A percentile compares a stretch with the other conserved stretches of the same genome.
phyloP scores from a whole-genome alignment of 2,329 filamentous ascomycete genomes.

The Talaromyces rugulosus region DNA sequence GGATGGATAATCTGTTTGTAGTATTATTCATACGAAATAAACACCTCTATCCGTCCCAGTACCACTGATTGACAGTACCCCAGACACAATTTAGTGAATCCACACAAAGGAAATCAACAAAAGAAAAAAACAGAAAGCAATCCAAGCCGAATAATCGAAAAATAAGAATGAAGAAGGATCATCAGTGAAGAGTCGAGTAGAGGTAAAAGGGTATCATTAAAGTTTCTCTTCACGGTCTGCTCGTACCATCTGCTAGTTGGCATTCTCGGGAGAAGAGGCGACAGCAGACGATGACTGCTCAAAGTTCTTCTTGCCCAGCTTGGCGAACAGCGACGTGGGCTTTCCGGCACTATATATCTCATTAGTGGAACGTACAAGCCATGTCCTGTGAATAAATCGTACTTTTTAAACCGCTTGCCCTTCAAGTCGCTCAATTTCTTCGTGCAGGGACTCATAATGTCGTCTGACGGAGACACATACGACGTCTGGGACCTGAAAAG shows the following conservation, averaged over 20 bases:
- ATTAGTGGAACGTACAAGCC: not conserved
- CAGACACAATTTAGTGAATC: not conserved
- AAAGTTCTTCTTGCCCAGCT: slow-evolving; percentile 43
- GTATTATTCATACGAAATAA: not conserved
- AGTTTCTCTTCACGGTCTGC: not conserved
- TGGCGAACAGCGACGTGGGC: slow-evolving; percentile 44
- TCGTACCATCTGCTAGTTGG: not conserved
- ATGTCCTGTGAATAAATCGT: slow-evolving; percentile 13
- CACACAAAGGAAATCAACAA: not conserved
- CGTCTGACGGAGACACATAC: slow-evolving; percentile 48
- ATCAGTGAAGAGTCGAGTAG: not conserved
- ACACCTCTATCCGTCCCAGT: not conserved
- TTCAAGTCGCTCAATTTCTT: slow-evolving; percentile 49
- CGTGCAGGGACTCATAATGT: slow-evolving; percentile 47
- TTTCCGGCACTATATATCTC: slow-evolving; percentile 29
- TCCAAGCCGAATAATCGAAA: not conserved
- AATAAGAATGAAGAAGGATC: not conserved
- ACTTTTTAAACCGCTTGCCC: slow-evolving; percentile 48
- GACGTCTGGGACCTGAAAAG: slow-evolving; percentile 25
- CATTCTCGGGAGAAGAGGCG: slow-evolving; percentile 1
- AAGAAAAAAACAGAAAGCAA: not conserved
- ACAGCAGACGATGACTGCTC: slow-evolving; percentile 31
- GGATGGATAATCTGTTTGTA: not conserved
- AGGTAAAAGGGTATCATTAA: slow-evolving; percentile 10
- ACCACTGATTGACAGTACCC: not conserved